Base-by-base conservation (phyloP, 2,329 filamentous ascomycete genomes). In the Fusarium dimerum region DNA sequence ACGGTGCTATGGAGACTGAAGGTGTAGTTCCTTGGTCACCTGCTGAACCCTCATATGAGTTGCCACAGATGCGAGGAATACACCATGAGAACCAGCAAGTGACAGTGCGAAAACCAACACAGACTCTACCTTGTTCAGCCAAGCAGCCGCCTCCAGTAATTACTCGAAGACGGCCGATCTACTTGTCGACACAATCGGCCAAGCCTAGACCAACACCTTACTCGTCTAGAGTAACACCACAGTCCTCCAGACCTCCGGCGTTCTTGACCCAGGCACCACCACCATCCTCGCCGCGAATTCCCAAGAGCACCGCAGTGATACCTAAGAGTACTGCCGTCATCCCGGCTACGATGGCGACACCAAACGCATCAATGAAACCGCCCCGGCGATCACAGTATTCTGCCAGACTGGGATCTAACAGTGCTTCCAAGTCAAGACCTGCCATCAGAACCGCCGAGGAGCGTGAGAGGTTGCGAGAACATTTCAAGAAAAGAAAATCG, bases 401-500 rank as follows among this genome's bases (percentile, higher is more conserved):
- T 34, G 49, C 54, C 12, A 63, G 49, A 3, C 53, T 67, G 10
- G 38, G 52, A 3, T 56, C 59, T 3, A 55, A 45, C 8, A 47
- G 40, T 26, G 57, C 48, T 6, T 17, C 54, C 10, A 52, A 47
- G 16, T 41, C 56, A 36, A 60, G 53, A 7, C 52, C 50, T 13
- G 47, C 45, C 17, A 48, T 50, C 30, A 54, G 61, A 16, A 56
- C 62, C 17, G 52, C 47, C 7, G 64, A 65, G 42, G 58, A 68
- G 36, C 54, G 58, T 38, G 63, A 50, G 2, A 62, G 60, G 17
- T 51, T 71, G 29, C 53, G 60, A 16, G 64, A 66, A 32, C 61
- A 67, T 48, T 65, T 70, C 49, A 54, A 63, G 32, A 65, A 57
- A 43, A 61, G 54, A 17, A 58, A 48, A 17, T 49, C 57, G 1